Percentiles rank a stretch among this genome's conserved stretches.
phyloP scores from a whole-genome alignment of 108 stramenopile species.

The Discostella pseudostelligera region DNA sequence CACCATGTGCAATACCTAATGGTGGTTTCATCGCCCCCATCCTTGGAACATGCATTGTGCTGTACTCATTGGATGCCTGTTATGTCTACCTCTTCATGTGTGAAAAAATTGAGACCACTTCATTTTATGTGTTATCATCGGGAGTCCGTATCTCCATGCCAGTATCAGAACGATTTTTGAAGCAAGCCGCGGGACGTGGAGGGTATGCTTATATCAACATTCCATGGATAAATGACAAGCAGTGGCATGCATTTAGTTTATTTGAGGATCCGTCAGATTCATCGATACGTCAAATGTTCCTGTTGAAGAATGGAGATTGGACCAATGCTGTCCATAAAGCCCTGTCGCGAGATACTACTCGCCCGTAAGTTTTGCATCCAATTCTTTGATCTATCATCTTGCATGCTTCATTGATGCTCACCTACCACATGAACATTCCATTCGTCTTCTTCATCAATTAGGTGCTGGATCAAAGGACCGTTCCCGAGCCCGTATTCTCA shows the following conservation, averaged over 20 bases:
- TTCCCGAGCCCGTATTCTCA: conserved; percentile 47
- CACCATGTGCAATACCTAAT: conserved; percentile 31
- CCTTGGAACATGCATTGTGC: conserved; percentile 30
- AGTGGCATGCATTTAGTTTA: conserved; percentile 53
- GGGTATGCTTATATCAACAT: conserved; percentile 38
- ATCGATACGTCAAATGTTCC: conserved; percentile 34
- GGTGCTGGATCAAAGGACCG: conserved; percentile 47
- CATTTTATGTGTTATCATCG: conserved; percentile 29
- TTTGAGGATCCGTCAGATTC: conserved; percentile 41
- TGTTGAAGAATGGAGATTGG: conserved; percentile 36
- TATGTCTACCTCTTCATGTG: conserved; percentile 47
- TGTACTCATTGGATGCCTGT: conserved; percentile 39
- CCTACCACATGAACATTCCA: too few species aligned
- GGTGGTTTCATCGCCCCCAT: conserved; percentile 43
- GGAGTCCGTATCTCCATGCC: conserved; percentile 47
- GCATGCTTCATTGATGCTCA: not conserved
- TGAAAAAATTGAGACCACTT: conserved; percentile 45
- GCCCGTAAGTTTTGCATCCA: not conserved
- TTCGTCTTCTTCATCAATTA: conserved; percentile 16
- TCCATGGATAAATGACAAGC: conserved; percentile 42
- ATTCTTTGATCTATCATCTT: not conserved
- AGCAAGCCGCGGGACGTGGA: not conserved
- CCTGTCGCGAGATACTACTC: conserved; percentile 5
- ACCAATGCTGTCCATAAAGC: conserved; percentile 18
- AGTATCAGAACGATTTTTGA: conserved; percentile 32